phyloP scores from a whole-genome alignment of 345 rosid species.

The Nephelium lappaceum region DNA sequence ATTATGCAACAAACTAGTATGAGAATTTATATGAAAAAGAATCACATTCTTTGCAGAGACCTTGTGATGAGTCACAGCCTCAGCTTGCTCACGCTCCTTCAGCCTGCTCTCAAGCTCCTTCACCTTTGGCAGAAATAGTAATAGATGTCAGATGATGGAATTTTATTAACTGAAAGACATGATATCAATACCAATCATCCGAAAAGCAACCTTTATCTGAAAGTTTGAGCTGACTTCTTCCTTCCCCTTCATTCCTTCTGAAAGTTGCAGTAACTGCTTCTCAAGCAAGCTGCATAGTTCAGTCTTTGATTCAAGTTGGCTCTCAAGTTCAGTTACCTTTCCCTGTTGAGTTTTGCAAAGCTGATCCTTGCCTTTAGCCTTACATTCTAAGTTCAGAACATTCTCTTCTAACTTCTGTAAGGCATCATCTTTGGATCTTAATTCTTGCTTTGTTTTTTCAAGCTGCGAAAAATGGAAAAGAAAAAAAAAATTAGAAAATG shows the following conservation, averaged over 20 bases:
- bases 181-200: background rate
- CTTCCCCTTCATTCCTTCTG: slow-evolving; percentile 38
- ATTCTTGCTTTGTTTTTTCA: slow-evolving; percentile 48
- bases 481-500: background rate
- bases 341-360: slow-evolving; percentile 36
- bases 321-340: slow-evolving; percentile 40
- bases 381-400: slow-evolving; percentile 36
- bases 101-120: slow-evolving; percentile 35
- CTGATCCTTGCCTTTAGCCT: slow-evolving; percentile 40
- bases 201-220: slow-evolving; percentile 39
- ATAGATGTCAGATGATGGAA: background rate
- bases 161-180: background rate
- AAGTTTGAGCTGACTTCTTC: slow-evolving; percentile 36
- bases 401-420: slow-evolving; percentile 37
- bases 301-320: slow-evolving; percentile 34
- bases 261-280: slow-evolving; percentile 40
- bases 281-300: slow-evolving; percentile 31
- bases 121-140: slow-evolving; percentile 26
- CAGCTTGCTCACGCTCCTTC: slow-evolving; percentile 24
- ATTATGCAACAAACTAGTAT: background rate
- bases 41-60: slow-evolving; percentile 14
- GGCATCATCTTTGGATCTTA: slow-evolving; percentile 42
- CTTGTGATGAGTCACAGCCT: slow-evolving; percentile 30
- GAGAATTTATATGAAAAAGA: background rate
- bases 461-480: slow-evolving; percentile 25